Conservation (phyloP, 1,139 yeast species). For the Blastobotrys persicus region DNA sequence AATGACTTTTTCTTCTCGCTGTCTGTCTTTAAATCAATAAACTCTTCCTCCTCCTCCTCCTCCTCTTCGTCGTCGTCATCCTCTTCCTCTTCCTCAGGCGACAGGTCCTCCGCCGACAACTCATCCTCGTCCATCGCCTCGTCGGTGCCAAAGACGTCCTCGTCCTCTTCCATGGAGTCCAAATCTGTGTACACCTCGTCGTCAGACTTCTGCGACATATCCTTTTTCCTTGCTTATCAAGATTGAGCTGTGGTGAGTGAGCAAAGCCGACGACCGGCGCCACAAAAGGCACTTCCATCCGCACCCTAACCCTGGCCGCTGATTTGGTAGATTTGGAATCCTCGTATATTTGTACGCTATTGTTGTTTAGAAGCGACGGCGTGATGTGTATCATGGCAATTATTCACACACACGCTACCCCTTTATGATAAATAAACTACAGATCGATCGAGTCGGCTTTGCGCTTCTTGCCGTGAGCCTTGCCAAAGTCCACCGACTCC, state of each 20-base stretch:
- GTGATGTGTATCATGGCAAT: too few species aligned
- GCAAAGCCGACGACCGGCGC: too few species aligned
- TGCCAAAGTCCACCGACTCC: constrained; percentile 55
- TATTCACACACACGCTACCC: too few species aligned
- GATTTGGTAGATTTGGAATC: too few species aligned
- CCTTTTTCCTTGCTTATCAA: background rate
- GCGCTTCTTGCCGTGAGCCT: constrained; percentile 52
- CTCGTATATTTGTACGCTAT: too few species aligned
- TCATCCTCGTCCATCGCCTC: constrained; percentile 19
- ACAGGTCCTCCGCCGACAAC: constrained; percentile 22
- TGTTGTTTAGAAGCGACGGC: too few species aligned
- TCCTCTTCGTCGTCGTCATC: constrained; percentile 26
- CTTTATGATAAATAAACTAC: constrained; percentile 31
- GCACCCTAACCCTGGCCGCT: too few species aligned
- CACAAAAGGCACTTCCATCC: too few species aligned
- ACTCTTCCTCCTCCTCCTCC: constrained; percentile 18
- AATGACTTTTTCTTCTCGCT: constrained; percentile 25
- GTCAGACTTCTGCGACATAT: constrained; percentile 12
- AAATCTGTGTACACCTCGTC: constrained; percentile 13
- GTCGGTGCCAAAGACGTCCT: constrained; percentile 18
- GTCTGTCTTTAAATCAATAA: constrained; percentile 21
- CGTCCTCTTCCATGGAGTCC: constrained; percentile 25
- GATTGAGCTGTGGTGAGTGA: background rate
- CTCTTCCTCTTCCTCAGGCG: constrained; percentile 6
- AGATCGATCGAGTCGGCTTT: constrained; percentile 32